A percentile compares a stretch with the other conserved stretches of the same genome.
Evolutionary conservation across 257 asterid species (phyloP).

Genomic region (Anisodus acutangulus): DNA sequence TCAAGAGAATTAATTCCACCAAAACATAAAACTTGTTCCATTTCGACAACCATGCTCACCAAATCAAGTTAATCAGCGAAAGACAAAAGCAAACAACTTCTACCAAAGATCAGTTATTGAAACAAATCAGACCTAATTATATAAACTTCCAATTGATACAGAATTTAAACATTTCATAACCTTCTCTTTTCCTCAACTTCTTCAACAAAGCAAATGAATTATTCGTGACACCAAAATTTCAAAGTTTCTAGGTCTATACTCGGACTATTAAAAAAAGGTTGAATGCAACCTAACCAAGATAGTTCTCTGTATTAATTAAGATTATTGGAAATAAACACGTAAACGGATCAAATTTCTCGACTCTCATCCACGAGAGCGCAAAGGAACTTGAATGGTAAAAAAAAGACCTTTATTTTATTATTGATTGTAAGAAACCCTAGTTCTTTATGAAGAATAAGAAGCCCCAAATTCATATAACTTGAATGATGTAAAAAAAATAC

Average conservation of each 20-base stretch:
- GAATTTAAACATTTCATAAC: background rate
- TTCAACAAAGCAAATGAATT: background rate
- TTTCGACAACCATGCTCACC: background rate
- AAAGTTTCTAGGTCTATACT: background rate
- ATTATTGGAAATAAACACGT: background rate
- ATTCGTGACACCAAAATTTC: background rate
- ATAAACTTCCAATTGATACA: background rate
- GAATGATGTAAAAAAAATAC: too few species aligned
- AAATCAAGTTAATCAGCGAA: conserved; percentile 8
- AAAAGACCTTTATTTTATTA: background rate
- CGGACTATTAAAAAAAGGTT: background rate
- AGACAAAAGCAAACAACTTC: background rate
- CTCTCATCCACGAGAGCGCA: background rate
- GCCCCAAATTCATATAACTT: background rate
- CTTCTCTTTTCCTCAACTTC: background rate
- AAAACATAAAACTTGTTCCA: background rate
- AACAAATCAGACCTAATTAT: background rate
- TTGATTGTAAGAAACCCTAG: background rate
- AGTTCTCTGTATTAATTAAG: background rate
- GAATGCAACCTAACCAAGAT: background rate
- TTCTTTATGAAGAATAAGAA: background rate
- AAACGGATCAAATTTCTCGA: background rate
- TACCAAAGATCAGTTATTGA: conserved; percentile 5
- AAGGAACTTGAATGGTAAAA: conserved; percentile 17
- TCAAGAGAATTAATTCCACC: background rate